Evolutionary conservation across 805 yeast species (phyloP).

Genomic region (Starmerella apis): DNA sequence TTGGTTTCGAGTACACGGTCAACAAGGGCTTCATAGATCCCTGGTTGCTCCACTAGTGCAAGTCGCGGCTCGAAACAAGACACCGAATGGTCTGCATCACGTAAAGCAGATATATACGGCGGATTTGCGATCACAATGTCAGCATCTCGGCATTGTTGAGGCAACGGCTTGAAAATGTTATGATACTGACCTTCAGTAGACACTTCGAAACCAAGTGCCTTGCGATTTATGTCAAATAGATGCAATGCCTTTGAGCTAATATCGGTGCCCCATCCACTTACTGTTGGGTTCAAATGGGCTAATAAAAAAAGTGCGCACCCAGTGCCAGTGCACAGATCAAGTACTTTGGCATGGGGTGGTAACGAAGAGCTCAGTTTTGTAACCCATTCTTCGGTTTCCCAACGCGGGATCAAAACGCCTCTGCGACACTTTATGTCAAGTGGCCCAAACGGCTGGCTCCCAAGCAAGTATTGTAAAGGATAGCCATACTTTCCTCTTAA

Average conservation of each 20-base stretch:
- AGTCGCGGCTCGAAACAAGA: slow-evolving; percentile 57
- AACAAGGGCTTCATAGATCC: slow-evolving; percentile 54
- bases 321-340: slow-evolving; percentile 78
- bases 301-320: slow-evolving; percentile 55
- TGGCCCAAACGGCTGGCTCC: slow-evolving; percentile 76
- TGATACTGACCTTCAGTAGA: slow-evolving; percentile 14
- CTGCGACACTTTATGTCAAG: slow-evolving; percentile 49
- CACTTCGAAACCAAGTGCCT: slow-evolving; percentile 10
- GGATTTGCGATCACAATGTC: slow-evolving; percentile 77
- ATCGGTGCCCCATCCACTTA: slow-evolving; percentile 45
- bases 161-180: slow-evolving; percentile 13
- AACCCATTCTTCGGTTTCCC: slow-evolving; percentile 95
- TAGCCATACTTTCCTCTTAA: slow-evolving; percentile 41
- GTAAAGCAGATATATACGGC: slow-evolving; percentile 60
- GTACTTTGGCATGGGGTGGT: slow-evolving; percentile 27
- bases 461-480: slow-evolving; percentile 79
- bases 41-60: slow-evolving; percentile 71
- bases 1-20: slow-evolving; percentile 35
- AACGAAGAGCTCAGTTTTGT: slow-evolving; percentile 32
- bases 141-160: background rate
- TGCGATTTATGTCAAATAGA: slow-evolving; percentile 33
- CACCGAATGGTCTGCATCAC: slow-evolving; percentile 52
- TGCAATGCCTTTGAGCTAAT: slow-evolving; percentile 45
- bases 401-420: slow-evolving; percentile 76
- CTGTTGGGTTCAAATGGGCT: slow-evolving; percentile 31